Evolutionary conservation across 1,284 basidiomycete genomes (phyloP).

Genomic region (Moniliella sp.): DNA sequence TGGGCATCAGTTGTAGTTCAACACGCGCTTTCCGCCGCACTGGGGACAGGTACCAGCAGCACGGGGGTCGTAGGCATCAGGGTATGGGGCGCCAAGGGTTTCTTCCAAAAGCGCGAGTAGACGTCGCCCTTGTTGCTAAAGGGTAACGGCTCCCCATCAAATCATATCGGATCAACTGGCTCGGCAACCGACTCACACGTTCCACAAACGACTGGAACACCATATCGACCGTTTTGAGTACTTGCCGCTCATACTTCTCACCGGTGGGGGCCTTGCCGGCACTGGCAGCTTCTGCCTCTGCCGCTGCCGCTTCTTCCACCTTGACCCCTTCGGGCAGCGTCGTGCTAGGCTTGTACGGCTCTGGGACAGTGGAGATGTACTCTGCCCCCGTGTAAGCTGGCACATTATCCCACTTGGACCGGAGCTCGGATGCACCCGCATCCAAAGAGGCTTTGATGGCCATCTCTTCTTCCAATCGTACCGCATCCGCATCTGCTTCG

Average conservation of each 20-base stretch:
- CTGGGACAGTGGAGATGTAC: neutral
- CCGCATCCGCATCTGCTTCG: constrained; percentile 8
- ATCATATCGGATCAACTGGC: constrained; percentile 31
- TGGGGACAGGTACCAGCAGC: constrained; percentile 5
- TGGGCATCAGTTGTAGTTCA: constrained; percentile 33
- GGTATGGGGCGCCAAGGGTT: too few relatives aligned
- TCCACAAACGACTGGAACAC: constrained; percentile 25
- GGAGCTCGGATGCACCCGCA: too few relatives aligned
- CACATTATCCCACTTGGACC: constrained; percentile 1
- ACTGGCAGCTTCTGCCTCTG: constrained; percentile 1
- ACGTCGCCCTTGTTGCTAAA: constrained; percentile 14
- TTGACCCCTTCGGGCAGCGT: constrained; percentile 1
- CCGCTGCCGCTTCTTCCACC: constrained; percentile 4
- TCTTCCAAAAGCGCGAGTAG: constrained; percentile 19
- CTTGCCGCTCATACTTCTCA: constrained; percentile 25
- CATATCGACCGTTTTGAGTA: constrained; percentile 20
- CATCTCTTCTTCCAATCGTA: constrained; percentile 22
- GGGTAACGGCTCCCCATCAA: constrained; percentile 18
- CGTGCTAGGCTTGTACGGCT: neutral
- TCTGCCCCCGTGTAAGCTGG: neutral
- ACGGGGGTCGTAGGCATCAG: too few relatives aligned
- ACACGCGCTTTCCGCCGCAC: constrained; percentile 19
- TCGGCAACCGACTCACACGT: constrained; percentile 13
- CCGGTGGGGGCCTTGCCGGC: constrained; percentile 7
- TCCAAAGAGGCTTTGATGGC: constrained; percentile 26